Percentiles rank a stretch among this genome's conserved stretches.
phyloP scores from a whole-genome alignment of 768 basidiomycete species.

The Saitozyma sp. region DNA sequence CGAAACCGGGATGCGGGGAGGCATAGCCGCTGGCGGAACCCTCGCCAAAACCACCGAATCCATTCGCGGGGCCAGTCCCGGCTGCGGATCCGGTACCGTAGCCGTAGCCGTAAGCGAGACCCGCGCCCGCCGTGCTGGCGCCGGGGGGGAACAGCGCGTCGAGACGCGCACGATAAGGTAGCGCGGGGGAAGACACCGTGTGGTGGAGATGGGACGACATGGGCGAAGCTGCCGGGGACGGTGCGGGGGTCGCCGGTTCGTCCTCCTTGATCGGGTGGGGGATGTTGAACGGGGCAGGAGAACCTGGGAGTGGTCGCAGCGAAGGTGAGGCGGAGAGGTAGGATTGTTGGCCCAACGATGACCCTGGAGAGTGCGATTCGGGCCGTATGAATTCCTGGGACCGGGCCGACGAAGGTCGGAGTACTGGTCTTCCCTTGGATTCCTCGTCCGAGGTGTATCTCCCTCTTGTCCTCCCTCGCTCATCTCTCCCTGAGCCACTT shows the following conservation, averaged over 20 bases:
- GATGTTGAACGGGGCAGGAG: slow-evolving; percentile 17
- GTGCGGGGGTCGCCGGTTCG: slow-evolving; percentile 32
- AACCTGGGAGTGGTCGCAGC: slow-evolving; percentile 4
- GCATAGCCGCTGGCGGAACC: slow-evolving; percentile 19
- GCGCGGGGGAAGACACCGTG: slow-evolving; percentile 39
- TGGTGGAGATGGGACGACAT: slow-evolving; percentile 38
- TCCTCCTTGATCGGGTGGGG: slow-evolving; percentile 29
- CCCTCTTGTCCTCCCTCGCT: slow-evolving; percentile 6
- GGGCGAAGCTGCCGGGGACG: slow-evolving; percentile 26
- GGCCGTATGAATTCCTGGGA: slow-evolving; percentile 28
- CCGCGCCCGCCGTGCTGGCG: neutral
- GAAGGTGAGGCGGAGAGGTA: slow-evolving; percentile 30
- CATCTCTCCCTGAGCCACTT: slow-evolving; percentile 6
- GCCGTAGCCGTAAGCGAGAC: neutral
- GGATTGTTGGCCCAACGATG: slow-evolving; percentile 27
- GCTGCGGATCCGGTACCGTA: too few relatives aligned
- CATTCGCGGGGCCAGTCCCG: too few relatives aligned
- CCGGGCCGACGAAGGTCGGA: slow-evolving; percentile 36
- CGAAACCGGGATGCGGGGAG: slow-evolving; percentile 58
- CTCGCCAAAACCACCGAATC: neutral
- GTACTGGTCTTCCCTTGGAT: slow-evolving; percentile 7
- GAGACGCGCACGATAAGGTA: slow-evolving; percentile 23
- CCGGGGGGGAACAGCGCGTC: slow-evolving; percentile 8
- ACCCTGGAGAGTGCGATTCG: slow-evolving; percentile 24
- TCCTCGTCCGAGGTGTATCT: slow-evolving; percentile 18